phyloP scores from a whole-genome alignment of 2,329 filamentous ascomycete genomes.

The Lizonia empirigonia region DNA sequence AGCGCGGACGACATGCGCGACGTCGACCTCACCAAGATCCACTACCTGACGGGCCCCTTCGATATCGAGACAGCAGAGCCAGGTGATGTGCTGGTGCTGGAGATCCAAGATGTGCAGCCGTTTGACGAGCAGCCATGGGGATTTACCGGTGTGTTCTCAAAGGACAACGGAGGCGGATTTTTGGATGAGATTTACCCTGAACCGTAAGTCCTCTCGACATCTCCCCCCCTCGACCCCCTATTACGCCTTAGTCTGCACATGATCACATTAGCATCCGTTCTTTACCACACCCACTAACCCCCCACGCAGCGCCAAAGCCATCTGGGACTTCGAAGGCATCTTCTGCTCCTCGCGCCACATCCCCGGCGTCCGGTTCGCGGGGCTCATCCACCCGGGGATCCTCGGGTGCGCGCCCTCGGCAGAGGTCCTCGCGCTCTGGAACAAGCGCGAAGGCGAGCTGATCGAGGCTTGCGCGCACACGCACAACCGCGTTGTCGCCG shows the following conservation, averaged over 20 bases:
- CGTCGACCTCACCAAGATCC: slow-evolving; percentile 81
- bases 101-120: slow-evolving; percentile 93
- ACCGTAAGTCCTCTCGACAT: slow-evolving; percentile 63
- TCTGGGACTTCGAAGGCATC: slow-evolving; percentile 79
- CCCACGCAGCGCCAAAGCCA: slow-evolving; percentile 66
- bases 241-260: no score
- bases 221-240: no score
- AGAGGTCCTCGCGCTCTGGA: slow-evolving; percentile 81
- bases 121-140: slow-evolving; percentile 87
- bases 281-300: background rate
- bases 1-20: slow-evolving; percentile 85
- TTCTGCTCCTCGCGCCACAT: slow-evolving; percentile 81
- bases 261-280: no score
- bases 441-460: slow-evolving; percentile 78
- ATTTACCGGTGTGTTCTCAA: slow-evolving; percentile 82
- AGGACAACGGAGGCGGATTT: slow-evolving; percentile 84
- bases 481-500: slow-evolving; percentile 70
- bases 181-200: slow-evolving; percentile 85
- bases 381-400: slow-evolving; percentile 90
- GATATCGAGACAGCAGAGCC: slow-evolving; percentile 83
- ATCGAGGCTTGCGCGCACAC: slow-evolving; percentile 71
- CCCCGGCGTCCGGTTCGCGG: slow-evolving; percentile 78
- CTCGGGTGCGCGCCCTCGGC: slow-evolving; percentile 84
- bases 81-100: slow-evolving; percentile 82
- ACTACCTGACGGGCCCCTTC: slow-evolving; percentile 90